Evolutionary conservation across 495 filamentous ascomycete species (phyloP).

Genomic region (Pyrenopolyporus hunteri): DNA sequence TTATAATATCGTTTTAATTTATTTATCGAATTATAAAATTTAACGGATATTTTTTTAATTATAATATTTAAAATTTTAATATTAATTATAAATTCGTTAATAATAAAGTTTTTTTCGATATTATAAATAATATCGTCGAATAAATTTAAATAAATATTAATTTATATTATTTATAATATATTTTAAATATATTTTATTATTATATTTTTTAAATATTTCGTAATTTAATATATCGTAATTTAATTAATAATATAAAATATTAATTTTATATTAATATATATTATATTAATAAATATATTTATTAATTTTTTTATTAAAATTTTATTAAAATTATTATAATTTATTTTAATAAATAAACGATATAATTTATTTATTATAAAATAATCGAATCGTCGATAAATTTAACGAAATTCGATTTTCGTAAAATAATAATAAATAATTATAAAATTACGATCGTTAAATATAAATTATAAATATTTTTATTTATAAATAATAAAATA

Average conservation of each 20-base stretch:
- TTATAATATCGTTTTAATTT: background rate
- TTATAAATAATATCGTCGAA: background rate
- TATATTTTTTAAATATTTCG: background rate
- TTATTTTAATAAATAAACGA: no score
- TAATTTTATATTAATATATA: background rate
- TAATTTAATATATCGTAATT: no score
- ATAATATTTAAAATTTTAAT: background rate
- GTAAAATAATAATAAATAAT: no score
- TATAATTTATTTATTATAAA: no score
- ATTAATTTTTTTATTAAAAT: background rate
- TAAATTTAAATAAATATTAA: background rate
- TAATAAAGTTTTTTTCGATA: background rate
- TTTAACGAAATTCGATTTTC: no score
- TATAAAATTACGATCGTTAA: no score
- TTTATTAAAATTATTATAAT: background rate
- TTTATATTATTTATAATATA: background rate
- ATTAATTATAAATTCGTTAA: no score
- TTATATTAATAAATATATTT: background rate
- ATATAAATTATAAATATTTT: background rate
- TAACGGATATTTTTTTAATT: background rate
- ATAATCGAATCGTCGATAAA: no score
- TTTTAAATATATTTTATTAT: background rate
- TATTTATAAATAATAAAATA: background rate
- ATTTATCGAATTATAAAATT: background rate
- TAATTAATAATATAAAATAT: background rate